Evolutionary conservation across 1,139 yeast genomes (phyloP).

Genomic region (Geotrichum histeridarum): DNA sequence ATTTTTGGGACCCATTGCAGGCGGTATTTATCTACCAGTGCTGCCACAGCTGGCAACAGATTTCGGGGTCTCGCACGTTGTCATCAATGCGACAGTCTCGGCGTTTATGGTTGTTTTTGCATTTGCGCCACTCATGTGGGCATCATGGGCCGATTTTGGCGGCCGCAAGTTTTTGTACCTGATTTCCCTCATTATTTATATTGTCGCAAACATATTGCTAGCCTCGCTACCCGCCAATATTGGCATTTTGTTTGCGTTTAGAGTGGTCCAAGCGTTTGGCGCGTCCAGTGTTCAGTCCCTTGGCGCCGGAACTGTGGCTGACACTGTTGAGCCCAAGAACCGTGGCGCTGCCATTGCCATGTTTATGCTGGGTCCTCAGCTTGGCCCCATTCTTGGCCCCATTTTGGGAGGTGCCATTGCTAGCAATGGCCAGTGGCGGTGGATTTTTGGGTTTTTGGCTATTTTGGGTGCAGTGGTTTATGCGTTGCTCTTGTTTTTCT

Average conservation of each 20-base stretch:
- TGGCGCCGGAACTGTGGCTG: conserved; percentile 86
- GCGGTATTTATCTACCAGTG: conserved; percentile 56
- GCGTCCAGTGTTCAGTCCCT: conserved; percentile 85
- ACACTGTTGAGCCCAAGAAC: conserved; percentile 58
- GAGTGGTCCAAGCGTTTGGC: conserved; percentile 75
- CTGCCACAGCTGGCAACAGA: conserved; percentile 45
- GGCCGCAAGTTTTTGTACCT: conserved; percentile 52
- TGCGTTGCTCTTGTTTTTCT: conserved; percentile 47
- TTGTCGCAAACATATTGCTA: conserved; percentile 46
- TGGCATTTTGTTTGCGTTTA: conserved; percentile 56
- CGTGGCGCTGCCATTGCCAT: conserved; percentile 79
- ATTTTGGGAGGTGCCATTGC: conserved; percentile 76
- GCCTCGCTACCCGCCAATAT: conserved; percentile 62
- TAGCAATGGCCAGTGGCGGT: conserved; percentile 76
- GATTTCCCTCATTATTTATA: conserved; percentile 43
- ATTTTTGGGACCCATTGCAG: conserved; percentile 55
- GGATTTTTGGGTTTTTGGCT: conserved; percentile 61
- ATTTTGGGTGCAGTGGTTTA: conserved; percentile 57
- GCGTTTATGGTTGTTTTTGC: conserved; percentile 56
- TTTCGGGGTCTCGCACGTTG: conserved; percentile 43
- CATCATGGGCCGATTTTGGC: conserved; percentile 52
- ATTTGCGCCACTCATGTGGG: conserved; percentile 54
- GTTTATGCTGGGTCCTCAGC: conserved; percentile 74
- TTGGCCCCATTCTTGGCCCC: conserved; percentile 79
- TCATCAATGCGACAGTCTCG: conserved; percentile 56